A percentile compares a stretch with the other conserved stretches of the same genome.
Evolutionary conservation across 2,329 filamentous ascomycete genomes (phyloP).

Genomic region (Fusarium anthophilum): DNA sequence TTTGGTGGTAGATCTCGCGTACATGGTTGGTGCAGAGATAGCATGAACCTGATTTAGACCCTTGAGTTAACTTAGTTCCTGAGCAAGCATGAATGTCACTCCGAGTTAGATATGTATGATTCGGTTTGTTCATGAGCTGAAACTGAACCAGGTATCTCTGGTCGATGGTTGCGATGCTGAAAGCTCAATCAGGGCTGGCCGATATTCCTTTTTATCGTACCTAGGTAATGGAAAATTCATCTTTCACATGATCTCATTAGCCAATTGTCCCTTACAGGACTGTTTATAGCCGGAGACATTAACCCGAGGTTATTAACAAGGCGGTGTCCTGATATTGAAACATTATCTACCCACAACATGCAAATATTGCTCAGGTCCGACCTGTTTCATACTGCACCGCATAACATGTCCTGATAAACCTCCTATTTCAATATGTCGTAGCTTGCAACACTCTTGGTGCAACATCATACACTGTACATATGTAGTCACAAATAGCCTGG

Average conservation of each 20-base stretch:
- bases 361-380: not conserved
- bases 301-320: slow-evolving; percentile 7
- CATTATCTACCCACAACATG: slow-evolving; percentile 8
- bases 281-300: not conserved
- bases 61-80: not conserved
- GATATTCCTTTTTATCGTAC: not conserved
- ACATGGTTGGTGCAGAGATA: not conserved
- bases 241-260: slow-evolving; percentile 5
- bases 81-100: slow-evolving; percentile 11
- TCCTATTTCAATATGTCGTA: slow-evolving; percentile 3
- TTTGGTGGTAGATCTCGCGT: slow-evolving; percentile 16
- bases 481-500: not conserved
- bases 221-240: not conserved
- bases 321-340: slow-evolving; percentile 21
- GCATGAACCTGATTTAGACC: slow-evolving; percentile 3
- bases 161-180: not conserved
- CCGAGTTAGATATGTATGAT: not conserved
- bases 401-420: slow-evolving; percentile 8
- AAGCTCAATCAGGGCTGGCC: not conserved
- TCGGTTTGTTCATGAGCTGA: not conserved
- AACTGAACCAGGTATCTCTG: not conserved
- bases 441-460: not conserved
- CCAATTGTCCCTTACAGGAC: not conserved
- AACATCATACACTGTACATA: not conserved
- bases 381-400: slow-evolving; percentile 8